Base-by-base conservation (phyloP, 2,329 filamentous ascomycete species). In the Pseudogymnoascus pannorum region DNA sequence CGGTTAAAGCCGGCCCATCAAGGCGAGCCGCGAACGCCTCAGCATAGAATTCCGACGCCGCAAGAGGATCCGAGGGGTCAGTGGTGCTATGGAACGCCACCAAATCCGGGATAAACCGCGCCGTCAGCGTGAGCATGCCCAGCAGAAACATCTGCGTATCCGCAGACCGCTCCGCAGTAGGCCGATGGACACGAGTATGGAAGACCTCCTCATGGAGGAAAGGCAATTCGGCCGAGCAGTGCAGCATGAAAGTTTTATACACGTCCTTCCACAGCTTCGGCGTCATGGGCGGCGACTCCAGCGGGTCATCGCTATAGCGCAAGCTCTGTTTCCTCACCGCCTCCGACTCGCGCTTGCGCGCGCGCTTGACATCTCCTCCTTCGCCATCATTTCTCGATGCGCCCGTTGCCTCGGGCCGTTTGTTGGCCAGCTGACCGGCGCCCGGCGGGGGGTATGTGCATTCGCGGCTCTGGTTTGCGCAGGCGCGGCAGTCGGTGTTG, bases 221-320 rank as follows among this genome's bases (percentile, higher is more conserved):
- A 0, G 87, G 84, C 38, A 91, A 78, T 69, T 91, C 87, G 1
- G 87, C 85, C 0, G 85, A 85, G 70, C 87, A 91, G 69, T 91
- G 87, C 42, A 86, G 77, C 67, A 87, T 84, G 72, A 87, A 91
- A 26, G 89, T 83, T 66, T 84, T 83, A 67, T 88, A 87, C 36
- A 91, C 74, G 68, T 89, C 83, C 40, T 81, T 81, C 87, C 87
- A 91, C 4, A 89, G 73, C 58, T 84, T 77, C 31, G 81, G 77
- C 1, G 85, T 89, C 24, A 91, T 75, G 59, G 87, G 78, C 0
- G 78, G 77, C 2, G 83, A 79, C 20, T 86, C 80, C 26, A 91
- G 75, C 0, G 86, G 80, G 66, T 89, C 86, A 59, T 85, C 79
- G 79, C 75, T 74, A 44, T 71, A 71, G 29, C 67, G 64, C 1